Base-by-base conservation (phyloP, 179 eudicot species). In the Vitellaria paradoxa region DNA sequence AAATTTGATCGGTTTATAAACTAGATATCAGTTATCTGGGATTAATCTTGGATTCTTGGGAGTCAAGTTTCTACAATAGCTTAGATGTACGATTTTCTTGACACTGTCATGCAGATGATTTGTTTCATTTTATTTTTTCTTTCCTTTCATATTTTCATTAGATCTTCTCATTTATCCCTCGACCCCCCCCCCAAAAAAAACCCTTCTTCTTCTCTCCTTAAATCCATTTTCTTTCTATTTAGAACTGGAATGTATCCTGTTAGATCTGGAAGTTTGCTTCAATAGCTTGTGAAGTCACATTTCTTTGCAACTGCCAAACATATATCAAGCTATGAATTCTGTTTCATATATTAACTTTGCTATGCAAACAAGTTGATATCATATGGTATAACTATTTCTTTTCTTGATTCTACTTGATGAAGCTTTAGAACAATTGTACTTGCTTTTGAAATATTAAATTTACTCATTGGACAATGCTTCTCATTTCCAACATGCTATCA, bases 401-500 rank as follows among this genome's bases (percentile, higher is more conserved):
- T 11, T 47, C 42, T 68, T 73, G 13, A 61, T 61, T 74, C 47
- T 74, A 63, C 59, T 46, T 21, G 2, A 5, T 74, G 70, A 59
- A 46, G 69, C 68, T 61, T 23, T 13, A 50, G 59, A 75, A n/a
- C n/a, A 12, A 52, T 18, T 66, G 0, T 65, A 56, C 26, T 52
- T 56, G 45, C 53, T 53, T 7, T 40, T 65, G 65, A 53, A 49
- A 30, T 23, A 30, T 15, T 10, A 52, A 17, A 23, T 74, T 40
- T 45, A 53, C 74, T 75, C 37, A 6, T 52, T 11, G 65, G 56
- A 75, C 18, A 65, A 49, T 77, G 66, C 63, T 18, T 70, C 75
- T 75, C 53, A 69, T 79, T 77, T 76, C 30, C 12, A 23, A 21
- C 47, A 42, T 74, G 30, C 78, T 62, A 67, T 75, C 81, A 95